Evolutionary conservation across 73 alveolate genomes (phyloP), one percentile per base, ranked within the genome.

Genomic region (Paramecium pentaurelia): DNA sequence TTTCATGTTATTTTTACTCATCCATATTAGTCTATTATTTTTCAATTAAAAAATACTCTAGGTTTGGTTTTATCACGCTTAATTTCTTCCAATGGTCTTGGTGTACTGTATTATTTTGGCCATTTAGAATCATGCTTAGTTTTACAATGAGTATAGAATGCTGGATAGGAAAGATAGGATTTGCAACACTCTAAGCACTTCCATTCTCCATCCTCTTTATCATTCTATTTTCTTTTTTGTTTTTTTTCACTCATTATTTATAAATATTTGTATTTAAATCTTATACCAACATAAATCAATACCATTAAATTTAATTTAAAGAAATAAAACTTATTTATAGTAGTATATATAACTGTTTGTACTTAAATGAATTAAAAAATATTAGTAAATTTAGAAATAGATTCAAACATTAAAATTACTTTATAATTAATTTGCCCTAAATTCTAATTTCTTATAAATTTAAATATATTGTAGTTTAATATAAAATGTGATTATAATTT

Each of bases 91-190:
- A 80, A 36, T 6, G 91, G 91, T 80, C 91, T 42, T 80, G 91
- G 91, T 6, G 91, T 80, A 25, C 58, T 80, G 18, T 80, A 80
- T 3, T 27, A 28, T 22, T 80, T 80, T 11, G 91, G 91, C 91
- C 91, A 80, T 14, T 80, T 80, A 27, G 91, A 80, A 96, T 95
- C 94, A 92, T 98, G 99, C 92, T 98, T 98, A 1, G 98, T 95
- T 92, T 96, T 98, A 45, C 96, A 97, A 86, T 98, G 99, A 27
- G 99, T 98, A 92, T 98, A 98, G 80, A 98, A 95, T 1, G 99
- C 99, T 1, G 99, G 99, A 89, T 98, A 98, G 1, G 98, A 92
- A 47, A 98, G 95, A 93, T 98, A 98, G 58, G 93, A 96, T 93
- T 98, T 98, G 9, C 75, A 27, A 47, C 91, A 80, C 49, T 80